These are phyloP conservation scores for Candida peoriensis DNA, from an alignment of 805 yeast species.

Conservation along the genomic window DNA sequence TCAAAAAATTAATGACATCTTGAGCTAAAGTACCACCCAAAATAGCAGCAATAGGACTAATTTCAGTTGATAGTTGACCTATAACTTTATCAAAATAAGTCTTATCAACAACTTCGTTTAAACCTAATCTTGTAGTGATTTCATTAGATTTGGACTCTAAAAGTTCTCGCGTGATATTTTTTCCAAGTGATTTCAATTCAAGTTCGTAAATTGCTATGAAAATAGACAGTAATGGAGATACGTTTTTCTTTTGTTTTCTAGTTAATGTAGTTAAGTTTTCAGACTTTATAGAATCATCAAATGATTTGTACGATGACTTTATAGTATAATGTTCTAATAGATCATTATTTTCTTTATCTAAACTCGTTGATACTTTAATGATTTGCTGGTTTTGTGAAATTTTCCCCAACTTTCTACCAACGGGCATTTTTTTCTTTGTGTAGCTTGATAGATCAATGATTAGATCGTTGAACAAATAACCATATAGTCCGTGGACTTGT, in stretches of 20 bases:
- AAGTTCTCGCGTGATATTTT: slow-evolving; percentile 19
- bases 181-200: slow-evolving; percentile 30
- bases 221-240: slow-evolving; percentile 55
- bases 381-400: slow-evolving; percentile 39
- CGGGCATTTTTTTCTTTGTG: slow-evolving; percentile 44
- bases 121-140: slow-evolving; percentile 35
- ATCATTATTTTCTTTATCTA: slow-evolving; percentile 31
- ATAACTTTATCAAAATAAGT: slow-evolving; percentile 37
- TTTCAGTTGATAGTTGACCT: slow-evolving; percentile 53
- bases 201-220: slow-evolving; percentile 45
- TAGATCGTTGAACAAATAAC: slow-evolving; percentile 76
- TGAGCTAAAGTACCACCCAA: slow-evolving; percentile 89
- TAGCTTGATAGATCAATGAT: slow-evolving; percentile 53
- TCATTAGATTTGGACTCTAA: slow-evolving; percentile 27
- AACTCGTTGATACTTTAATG: slow-evolving; percentile 29
- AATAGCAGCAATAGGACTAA: slow-evolving; percentile 80
- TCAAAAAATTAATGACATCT: slow-evolving; percentile 78
- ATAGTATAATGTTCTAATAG: slow-evolving; percentile 33
- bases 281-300: slow-evolving; percentile 29
- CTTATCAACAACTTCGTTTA: slow-evolving; percentile 36
- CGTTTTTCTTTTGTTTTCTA: slow-evolving; percentile 38
- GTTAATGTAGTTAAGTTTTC: slow-evolving; percentile 22
- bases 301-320: slow-evolving; percentile 32
- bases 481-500: slow-evolving; percentile 75
- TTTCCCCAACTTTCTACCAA: slow-evolving; percentile 48